These are phyloP conservation scores for Excoecaria cochinchinensis DNA, from an alignment of 345 rosid genomes.

Conservation along the genomic window DNA sequence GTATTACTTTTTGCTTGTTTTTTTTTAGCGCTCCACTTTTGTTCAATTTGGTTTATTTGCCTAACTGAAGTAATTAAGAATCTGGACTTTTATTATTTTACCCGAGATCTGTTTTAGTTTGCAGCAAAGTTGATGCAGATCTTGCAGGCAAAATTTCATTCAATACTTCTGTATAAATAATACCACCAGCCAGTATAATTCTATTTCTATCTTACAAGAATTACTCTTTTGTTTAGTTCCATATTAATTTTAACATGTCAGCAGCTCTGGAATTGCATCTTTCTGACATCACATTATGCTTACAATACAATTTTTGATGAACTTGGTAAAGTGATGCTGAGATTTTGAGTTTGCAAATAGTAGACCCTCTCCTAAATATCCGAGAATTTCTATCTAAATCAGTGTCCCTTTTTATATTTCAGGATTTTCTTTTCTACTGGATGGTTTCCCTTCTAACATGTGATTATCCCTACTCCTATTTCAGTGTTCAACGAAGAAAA, in stretches of 20 bases:
- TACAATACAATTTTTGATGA: background rate
- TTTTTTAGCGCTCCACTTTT: background rate
- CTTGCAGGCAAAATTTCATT: background rate
- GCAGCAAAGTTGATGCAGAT: background rate
- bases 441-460: background rate
- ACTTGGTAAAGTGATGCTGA: background rate
- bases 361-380: background rate
- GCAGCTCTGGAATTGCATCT: background rate
- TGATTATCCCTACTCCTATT: constrained; percentile 23
- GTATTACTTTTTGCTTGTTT: background rate
- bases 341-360: background rate
- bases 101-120: background rate
- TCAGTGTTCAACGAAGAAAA: constrained; percentile 67
- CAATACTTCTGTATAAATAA: background rate
- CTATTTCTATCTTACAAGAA: background rate
- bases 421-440: background rate
- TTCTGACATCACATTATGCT: background rate
- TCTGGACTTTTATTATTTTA: background rate
- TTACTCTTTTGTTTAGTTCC: background rate
- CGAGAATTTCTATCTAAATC: background rate
- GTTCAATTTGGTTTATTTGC: background rate
- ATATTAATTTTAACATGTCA: background rate
- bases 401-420: background rate
- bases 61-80: background rate
- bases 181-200: background rate